A percentile compares a stretch with the other conserved stretches of the same genome.
These are phyloP conservation scores for Fragilaria radians DNA, from an alignment of 108 stramenopile species.

Conservation along the genomic window DNA sequence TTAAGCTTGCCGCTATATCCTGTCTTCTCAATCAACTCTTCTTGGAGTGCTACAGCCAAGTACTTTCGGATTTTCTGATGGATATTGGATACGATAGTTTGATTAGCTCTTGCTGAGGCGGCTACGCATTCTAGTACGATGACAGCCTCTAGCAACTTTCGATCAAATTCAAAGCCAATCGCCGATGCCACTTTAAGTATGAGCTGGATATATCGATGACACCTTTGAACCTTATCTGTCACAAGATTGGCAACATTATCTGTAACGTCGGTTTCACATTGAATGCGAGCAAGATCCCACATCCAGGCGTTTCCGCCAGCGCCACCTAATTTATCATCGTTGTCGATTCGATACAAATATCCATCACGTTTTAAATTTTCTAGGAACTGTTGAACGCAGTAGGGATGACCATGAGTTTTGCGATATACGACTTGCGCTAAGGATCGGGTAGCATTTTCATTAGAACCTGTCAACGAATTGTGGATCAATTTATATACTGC, in stretches of 20 bases:
- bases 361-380: slow-evolving; percentile 13
- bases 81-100: background rate
- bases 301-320: background rate
- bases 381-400: slow-evolving; percentile 26
- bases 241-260: background rate
- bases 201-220: background rate
- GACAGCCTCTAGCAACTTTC: background rate
- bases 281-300: background rate
- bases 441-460: background rate
- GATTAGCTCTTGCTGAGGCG: background rate
- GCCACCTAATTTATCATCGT: no score
- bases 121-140: background rate
- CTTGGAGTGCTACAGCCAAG: background rate
- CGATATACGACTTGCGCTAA: slow-evolving; percentile 19
- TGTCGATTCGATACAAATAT: background rate
- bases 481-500: background rate
- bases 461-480: background rate
- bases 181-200: background rate
- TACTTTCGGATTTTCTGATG: background rate
- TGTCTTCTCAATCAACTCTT: background rate
- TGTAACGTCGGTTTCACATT: background rate
- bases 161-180: background rate
- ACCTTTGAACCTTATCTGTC: background rate
- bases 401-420: slow-evolving; percentile 42
- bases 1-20: background rate